Base-by-base conservation (phyloP, 495 filamentous ascomycete genomes). In the Cenococcum geophilum region DNA sequence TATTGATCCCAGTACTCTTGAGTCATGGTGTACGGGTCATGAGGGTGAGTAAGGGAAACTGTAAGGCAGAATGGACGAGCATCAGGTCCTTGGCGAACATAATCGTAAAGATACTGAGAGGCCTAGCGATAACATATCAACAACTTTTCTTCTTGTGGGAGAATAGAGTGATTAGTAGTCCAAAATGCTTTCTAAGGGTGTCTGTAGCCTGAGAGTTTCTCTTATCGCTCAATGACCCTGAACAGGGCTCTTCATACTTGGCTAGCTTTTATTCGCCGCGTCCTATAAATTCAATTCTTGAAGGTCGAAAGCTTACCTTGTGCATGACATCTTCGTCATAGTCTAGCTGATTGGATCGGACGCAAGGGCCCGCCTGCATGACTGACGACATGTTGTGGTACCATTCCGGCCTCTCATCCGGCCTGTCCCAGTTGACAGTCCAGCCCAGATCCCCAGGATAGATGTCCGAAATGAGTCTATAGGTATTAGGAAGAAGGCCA, bases 291-390 rank as follows among this genome's bases (percentile, higher is more conserved):
- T 45, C 40, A 45, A 45, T 45, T 45, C 40, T 45, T 10, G 12
- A 16, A 45, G 40, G 40, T 52, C 4, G 49, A 34, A 18, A 34
- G 21, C 60, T 61, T 59, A 69, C 62, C 75, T 83, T 86, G 74
- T 89, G 90, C 80, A 93, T 90, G 66, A 93, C 89, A 73, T 96
- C 90, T 75, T 93, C 89, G 66, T 96, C 90, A 64, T 89, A 96
- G 68, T 96, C 90, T n/a, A 96, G 80, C 76, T 96, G 90, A 76
- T 96, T 96, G 67, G 87, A 90, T 60, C 89, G 81, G 32, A 93
- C 82, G 57, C 89, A 91, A 2, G 82, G 79, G 9, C 90, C 90
- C 1, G 90, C 90, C 68, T 96, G 88, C 71, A 89, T 76, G 63
- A 96, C 90, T 9, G 89, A 93, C 59, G 86, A 87, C 74, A 89